Evolutionary conservation across 208 protist genomes (phyloP).

Genomic region (Crithidia mellificae): DNA sequence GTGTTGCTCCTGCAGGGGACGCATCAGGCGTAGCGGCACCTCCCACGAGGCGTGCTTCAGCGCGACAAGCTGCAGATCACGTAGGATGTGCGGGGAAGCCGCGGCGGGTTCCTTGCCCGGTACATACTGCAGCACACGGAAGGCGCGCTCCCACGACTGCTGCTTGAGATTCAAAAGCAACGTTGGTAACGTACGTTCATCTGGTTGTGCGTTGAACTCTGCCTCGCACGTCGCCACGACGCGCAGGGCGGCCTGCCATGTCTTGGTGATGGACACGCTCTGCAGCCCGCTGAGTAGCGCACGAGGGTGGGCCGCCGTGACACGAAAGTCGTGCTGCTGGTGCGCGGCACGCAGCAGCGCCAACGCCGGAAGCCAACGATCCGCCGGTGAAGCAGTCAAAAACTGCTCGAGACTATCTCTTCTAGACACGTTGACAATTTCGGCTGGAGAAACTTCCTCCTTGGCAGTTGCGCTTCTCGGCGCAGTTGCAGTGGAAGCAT

Average conservation of each 20-base stretch:
- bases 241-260: slow-evolving; percentile 56
- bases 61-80: slow-evolving; percentile 71
- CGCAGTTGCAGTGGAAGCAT: too few relatives aligned
- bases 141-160: slow-evolving; percentile 69
- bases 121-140: slow-evolving; percentile 60
- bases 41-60: slow-evolving; percentile 71
- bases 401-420: too few relatives aligned
- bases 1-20: slow-evolving; percentile 23
- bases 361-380: slow-evolving; percentile 54
- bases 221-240: slow-evolving; percentile 39
- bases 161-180: slow-evolving; percentile 69
- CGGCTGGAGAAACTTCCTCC: too few relatives aligned
- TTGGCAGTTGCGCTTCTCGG: too few relatives aligned
- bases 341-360: slow-evolving; percentile 39
- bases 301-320: slow-evolving; percentile 62
- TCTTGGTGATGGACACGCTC: slow-evolving; percentile 58
- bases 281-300: slow-evolving; percentile 65
- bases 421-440: too few relatives aligned
- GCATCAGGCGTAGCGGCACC: slow-evolving; percentile 45
- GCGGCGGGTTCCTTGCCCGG: slow-evolving; percentile 6
- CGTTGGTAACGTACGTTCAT: slow-evolving; percentile 51
- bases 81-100: slow-evolving; percentile 38
- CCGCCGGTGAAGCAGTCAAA: slow-evolving; percentile 22
- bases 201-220: slow-evolving; percentile 32
- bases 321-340: slow-evolving; percentile 28